phyloP scores from a whole-genome alignment of 176 grass and related monocot genomes.

The Miscanthus lutarioriparius region DNA sequence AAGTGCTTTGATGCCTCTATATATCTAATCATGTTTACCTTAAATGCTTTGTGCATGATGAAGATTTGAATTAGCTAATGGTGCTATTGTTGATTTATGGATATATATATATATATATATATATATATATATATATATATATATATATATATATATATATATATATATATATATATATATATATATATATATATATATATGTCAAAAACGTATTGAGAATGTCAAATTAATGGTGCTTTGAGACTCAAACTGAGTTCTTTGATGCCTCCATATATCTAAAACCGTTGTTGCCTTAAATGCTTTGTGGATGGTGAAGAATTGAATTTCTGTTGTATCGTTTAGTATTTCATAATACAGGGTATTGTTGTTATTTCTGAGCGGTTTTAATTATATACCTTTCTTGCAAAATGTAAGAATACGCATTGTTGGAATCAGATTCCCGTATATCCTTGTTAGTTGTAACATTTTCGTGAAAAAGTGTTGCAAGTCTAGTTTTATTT shows the following conservation, averaged over 20 bases:
- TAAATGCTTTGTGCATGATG: background rate
- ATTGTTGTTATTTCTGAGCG: background rate
- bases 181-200: no score
- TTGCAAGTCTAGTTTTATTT: background rate
- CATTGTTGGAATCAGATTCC: background rate
- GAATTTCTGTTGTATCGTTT: background rate
- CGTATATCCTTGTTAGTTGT: background rate
- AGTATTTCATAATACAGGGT: background rate
- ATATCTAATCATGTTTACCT: background rate
- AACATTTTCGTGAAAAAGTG: background rate
- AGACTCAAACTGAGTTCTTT: no score
- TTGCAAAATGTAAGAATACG: background rate
- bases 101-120: no score
- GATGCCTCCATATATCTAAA: background rate
- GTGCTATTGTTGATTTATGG: no score
- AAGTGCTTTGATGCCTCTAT: constrained; percentile 1
- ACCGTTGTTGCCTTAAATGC: background rate
- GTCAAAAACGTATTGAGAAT: no score
- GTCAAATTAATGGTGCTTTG: no score
- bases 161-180: no score
- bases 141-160: no score
- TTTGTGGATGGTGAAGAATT: background rate
- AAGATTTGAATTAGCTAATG: no score
- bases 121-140: no score
- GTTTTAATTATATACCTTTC: background rate